These are phyloP conservation scores for Oidiodendron maius DNA, from an alignment of 495 filamentous ascomycete genomes.

Conservation along the genomic window DNA sequence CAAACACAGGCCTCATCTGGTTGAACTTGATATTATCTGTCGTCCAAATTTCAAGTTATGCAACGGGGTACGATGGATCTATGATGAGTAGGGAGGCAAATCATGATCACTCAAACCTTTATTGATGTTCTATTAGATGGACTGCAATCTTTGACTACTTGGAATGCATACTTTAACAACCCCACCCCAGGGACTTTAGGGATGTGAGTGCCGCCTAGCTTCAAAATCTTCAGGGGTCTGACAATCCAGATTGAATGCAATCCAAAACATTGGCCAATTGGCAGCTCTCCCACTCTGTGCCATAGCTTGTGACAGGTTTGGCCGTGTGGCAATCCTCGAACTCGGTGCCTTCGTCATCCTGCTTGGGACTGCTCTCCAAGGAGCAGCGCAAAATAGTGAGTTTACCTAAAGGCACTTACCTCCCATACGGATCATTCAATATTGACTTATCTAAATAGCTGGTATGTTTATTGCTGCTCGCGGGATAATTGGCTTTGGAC, in stretches of 20 bases:
- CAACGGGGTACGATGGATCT: slow-evolving; percentile 18
- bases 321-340: slow-evolving; percentile 8
- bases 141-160: slow-evolving; percentile 11
- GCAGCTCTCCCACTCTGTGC: slow-evolving; percentile 13
- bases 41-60: slow-evolving; percentile 15
- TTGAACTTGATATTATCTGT: slow-evolving; percentile 13
- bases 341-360: slow-evolving; percentile 3
- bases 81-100: slow-evolving; percentile 21
- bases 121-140: no score
- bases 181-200: slow-evolving; percentile 8
- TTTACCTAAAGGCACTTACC: no score
- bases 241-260: slow-evolving; percentile 14
- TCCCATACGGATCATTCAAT: not conserved
- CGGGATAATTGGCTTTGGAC: slow-evolving; percentile 3
- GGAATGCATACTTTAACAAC: slow-evolving; percentile 15
- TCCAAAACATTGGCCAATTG: slow-evolving; percentile 16
- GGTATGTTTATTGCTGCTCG: slow-evolving; percentile 13
- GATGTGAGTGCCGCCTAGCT: not conserved
- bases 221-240: not conserved
- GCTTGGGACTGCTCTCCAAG: not conserved
- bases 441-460: not conserved
- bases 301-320: slow-evolving; percentile 13
- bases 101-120: no score
- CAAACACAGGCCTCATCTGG: slow-evolving; percentile 9
- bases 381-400: slow-evolving; percentile 16